These are phyloP conservation scores for Viridothelium virens DNA, from an alignment of 495 filamentous ascomycete genomes.

Conservation along the genomic window DNA sequence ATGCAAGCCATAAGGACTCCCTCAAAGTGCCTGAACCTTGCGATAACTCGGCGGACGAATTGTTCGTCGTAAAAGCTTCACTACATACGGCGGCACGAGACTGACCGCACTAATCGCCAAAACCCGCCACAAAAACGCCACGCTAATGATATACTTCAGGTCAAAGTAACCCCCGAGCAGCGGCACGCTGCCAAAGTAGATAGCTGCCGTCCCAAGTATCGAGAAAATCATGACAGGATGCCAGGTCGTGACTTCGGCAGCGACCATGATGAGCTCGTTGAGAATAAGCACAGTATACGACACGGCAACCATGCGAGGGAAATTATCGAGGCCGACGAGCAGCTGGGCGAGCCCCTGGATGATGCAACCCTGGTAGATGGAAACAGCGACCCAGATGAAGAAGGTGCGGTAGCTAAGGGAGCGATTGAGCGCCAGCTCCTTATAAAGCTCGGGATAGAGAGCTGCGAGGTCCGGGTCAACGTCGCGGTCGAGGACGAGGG, in stretches of 20 bases:
- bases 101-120: conserved; percentile 67
- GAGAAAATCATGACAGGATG: conserved; percentile 85
- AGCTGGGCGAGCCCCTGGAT: conserved; percentile 91
- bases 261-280: conserved; percentile 96
- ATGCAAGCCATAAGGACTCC: background rate
- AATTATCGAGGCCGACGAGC: conserved; percentile 44
- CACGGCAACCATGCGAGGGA: conserved; percentile 69
- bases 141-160: conserved; percentile 64
- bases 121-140: conserved; percentile 86
- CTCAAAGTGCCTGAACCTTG: conserved; percentile 67
- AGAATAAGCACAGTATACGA: conserved; percentile 87
- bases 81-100: conserved; percentile 76
- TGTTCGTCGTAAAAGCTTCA: conserved; percentile 71
- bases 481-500: conserved; percentile 90
- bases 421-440: conserved; percentile 78
- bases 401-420: conserved; percentile 88
- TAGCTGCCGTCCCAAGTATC: conserved; percentile 67
- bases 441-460: conserved; percentile 95
- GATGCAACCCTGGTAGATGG: conserved; percentile 87
- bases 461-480: conserved; percentile 89
- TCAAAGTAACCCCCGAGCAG: conserved; percentile 90
- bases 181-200: conserved; percentile 77
- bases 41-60: conserved; percentile 91
- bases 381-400: conserved; percentile 93
- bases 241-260: conserved; percentile 93